Conservation (phyloP, 1,139 yeast species). For the Zygosaccharomyces pseudobailii region DNA sequence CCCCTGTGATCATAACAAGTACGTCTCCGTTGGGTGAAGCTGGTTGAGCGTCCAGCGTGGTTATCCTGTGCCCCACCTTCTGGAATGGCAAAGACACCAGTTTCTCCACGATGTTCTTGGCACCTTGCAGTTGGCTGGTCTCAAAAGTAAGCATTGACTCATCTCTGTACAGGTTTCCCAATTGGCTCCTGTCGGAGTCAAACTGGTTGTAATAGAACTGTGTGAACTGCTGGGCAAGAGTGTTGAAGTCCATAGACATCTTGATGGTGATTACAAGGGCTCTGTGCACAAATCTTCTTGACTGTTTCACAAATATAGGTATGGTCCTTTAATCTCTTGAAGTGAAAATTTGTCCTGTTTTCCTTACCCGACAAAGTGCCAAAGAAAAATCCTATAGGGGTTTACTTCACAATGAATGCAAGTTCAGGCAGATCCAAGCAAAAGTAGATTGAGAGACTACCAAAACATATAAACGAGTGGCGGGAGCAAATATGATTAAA, state of each 20-base stretch:
- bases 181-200: constrained; percentile 85
- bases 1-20: constrained; percentile 97
- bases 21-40: constrained; percentile 93
- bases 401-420: not conserved
- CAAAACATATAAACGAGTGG: not conserved
- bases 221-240: constrained; percentile 72
- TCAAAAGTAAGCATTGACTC: constrained; percentile 98
- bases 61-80: constrained; percentile 87
- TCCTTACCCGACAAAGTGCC: not conserved
- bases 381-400: not conserved
- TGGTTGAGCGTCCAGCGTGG: constrained; percentile 97
- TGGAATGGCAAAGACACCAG: constrained; percentile 81
- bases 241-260: constrained; percentile 61
- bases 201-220: constrained; percentile 93
- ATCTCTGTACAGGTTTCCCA: constrained; percentile 92
- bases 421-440: not conserved
- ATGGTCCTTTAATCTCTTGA: not conserved
- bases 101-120: constrained; percentile 87
- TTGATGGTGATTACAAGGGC: too few species aligned
- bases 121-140: constrained; percentile 91
- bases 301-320: not conserved
- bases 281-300: not conserved
- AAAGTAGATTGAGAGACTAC: not conserved
- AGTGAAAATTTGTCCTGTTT: not conserved
- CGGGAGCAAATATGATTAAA: constrained; percentile 7